Evolutionary conservation across 257 asterid genomes (phyloP).

Genomic region (Solanum peruvianum): DNA sequence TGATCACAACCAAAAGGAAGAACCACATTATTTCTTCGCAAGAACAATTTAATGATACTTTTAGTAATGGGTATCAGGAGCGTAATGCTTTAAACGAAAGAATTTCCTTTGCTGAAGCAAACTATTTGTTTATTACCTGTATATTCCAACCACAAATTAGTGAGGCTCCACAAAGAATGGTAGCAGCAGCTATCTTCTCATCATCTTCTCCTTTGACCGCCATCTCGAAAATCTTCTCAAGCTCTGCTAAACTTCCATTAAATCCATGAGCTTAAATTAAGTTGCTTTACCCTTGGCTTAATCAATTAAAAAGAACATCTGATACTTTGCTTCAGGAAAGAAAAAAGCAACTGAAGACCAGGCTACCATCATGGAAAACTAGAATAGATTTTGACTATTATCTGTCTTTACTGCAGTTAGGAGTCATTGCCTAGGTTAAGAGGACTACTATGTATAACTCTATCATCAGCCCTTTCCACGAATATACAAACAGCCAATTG

Average conservation of each 20-base stretch:
- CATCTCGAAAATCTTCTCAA: slow-evolving; percentile 76
- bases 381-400: not conserved
- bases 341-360: slow-evolving; percentile 17
- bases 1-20: slow-evolving; percentile 7
- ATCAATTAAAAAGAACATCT: slow-evolving; percentile 23
- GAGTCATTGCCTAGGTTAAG: not conserved
- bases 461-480: not conserved
- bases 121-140: slow-evolving; percentile 44
- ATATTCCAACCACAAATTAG: slow-evolving; percentile 77
- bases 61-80: not conserved
- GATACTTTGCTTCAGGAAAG: slow-evolving; percentile 22
- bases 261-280: slow-evolving; percentile 81
- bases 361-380: not conserved
- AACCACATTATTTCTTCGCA: not conserved
- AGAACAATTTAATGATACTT: not conserved
- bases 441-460: not conserved
- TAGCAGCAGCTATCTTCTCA: slow-evolving; percentile 80
- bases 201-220: slow-evolving; percentile 68
- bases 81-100: not conserved
- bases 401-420: not conserved
- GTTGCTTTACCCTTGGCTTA: slow-evolving; percentile 54
- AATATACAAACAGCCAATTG: not conserved
- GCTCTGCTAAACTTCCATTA: slow-evolving; percentile 96
- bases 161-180: slow-evolving; percentile 86
- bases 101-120: not conserved